Base-by-base conservation (phyloP, 768 basidiomycete species). In the Lentinula lateritia region DNA sequence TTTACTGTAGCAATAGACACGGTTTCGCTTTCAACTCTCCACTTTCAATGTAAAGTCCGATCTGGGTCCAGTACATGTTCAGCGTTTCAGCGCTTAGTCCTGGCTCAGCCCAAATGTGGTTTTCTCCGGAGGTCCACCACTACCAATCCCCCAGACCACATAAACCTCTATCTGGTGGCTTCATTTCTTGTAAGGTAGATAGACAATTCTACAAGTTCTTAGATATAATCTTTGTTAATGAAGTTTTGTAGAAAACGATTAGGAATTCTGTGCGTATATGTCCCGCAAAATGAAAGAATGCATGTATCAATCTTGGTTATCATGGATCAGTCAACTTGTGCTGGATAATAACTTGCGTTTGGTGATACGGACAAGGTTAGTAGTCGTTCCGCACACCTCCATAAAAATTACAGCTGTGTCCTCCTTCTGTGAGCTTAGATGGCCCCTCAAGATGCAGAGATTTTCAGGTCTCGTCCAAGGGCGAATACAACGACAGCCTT, bases 401-500 rank as follows among this genome's bases (percentile, higher is more conserved):
- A 12, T 50, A 2, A 50, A n/a, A 52, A 13, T 28, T 28, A 15
- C n/a, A 53, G 34, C 32, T 9, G 9, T 9, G 18, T 28, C 28
- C 6, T 34, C 23, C 18, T 38, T 15, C 13, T 56, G 9, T 23
- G 23, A 15, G 28, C 38, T 43, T 50, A 38, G 23, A 59, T 59
- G 58, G 45, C 58, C 42, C 46, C 57, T 28, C 57, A 46, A 18
- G 57, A 71, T 62, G 70, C 73, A 62, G 69, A 67, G 41, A 46
- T 56, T 52, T 66, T 67, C 65, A 74, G 68, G 61, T 38, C 69
- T 54, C 72, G 78, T 57, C 77, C 74, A 60, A 70, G 79, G 55
- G 75, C 80, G 16, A 79, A 78, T 63, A 80, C 80, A 28, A 77
- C 72, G 23, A 70, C 74, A 6, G 50, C 59, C 1, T 80, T 81